Base-by-base conservation (phyloP, 2,329 filamentous ascomycete species). In the Herpotrichia juniperi region DNA sequence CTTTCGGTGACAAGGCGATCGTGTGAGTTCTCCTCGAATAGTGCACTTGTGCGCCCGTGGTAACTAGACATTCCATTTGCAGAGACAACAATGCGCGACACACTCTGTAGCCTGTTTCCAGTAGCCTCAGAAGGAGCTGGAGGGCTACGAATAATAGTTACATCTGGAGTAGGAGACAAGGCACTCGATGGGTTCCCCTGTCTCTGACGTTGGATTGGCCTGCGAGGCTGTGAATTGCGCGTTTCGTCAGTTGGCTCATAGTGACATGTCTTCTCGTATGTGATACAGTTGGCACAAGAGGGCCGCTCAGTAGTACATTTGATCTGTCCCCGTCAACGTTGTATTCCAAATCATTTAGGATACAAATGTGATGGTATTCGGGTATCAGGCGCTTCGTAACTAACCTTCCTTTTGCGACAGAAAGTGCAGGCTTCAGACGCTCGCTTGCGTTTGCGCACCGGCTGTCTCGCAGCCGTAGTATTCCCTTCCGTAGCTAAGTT, bases 291-390 rank as follows among this genome's bases (percentile, higher is more conserved):
- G 26, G 72, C 71, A 53, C 79, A 82, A 25, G 62, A 63, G 2
- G 79, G 79, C 45, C 71, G 66, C 42, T 77, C 76, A 19, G 74
- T 73, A 51, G 78, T 79, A 61, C 80, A 82, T 58, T 79, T 81
- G 66, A 82, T 76, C 79, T 67, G 17, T 39, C 10, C 10, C 34
- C 8, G 34, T 39, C 34, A 39, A 16, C 34, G 17, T 8, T 16
- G 17, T 39, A n/a, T n/a, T n/a, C n/a, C n/a, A n/a, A n/a, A n/a
- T n/a, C n/a, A n/a, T n/a, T n/a, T n/a, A n/a, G n/a, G n/a, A n/a
- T n/a, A n/a, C n/a, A n/a, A n/a, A n/a, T n/a, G n/a, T n/a, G n/a
- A n/a, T n/a, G 11, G 10, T 10, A 11, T 19, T 11, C 10, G 8
- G 17, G 8, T 8, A 11, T 11, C 8, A 10, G 34, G 10, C 17